These are phyloP conservation scores for Boletus reticuloceps DNA, from an alignment of 768 basidiomycete species.

Conservation along the genomic window DNA sequence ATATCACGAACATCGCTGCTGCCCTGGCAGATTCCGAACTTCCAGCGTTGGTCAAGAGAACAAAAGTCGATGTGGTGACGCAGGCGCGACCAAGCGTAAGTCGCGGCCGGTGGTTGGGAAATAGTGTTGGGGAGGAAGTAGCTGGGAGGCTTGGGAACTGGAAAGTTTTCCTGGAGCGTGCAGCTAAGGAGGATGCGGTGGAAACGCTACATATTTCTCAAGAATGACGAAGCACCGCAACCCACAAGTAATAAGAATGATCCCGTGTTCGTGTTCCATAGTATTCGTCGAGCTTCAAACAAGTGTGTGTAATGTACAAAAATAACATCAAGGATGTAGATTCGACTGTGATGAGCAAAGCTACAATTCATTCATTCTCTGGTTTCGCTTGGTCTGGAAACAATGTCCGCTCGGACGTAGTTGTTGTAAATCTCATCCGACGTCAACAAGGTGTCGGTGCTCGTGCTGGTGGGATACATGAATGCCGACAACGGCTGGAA, in stretches of 20 bases:
- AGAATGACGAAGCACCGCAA: neutral
- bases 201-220: conserved; percentile 6
- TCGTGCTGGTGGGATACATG: conserved; percentile 51
- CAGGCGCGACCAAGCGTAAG: neutral
- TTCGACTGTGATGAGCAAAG: too few relatives aligned
- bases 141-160: neutral
- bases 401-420: conserved; percentile 58
- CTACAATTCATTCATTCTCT: conserved; percentile 4
- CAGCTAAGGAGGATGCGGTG: neutral
- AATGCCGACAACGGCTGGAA: conserved; percentile 59
- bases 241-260: too few relatives aligned
- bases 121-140: conserved; percentile 6
- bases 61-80: neutral
- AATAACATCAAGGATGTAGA: too few relatives aligned
- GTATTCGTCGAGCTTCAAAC: too few relatives aligned
- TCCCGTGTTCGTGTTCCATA: too few relatives aligned
- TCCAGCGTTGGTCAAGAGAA: conserved; percentile 1
- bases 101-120: neutral
- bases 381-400: conserved; percentile 13
- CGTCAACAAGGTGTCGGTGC: conserved; percentile 64
- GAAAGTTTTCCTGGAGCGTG: conserved; percentile 1
- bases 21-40: conserved; percentile 10
- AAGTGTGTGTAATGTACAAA: too few relatives aligned
- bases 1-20: conserved; percentile 11
- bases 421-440: conserved; percentile 74